Base-by-base conservation (phyloP, 2,329 filamentous ascomycete species). In the Fusarium irregulare region DNA sequence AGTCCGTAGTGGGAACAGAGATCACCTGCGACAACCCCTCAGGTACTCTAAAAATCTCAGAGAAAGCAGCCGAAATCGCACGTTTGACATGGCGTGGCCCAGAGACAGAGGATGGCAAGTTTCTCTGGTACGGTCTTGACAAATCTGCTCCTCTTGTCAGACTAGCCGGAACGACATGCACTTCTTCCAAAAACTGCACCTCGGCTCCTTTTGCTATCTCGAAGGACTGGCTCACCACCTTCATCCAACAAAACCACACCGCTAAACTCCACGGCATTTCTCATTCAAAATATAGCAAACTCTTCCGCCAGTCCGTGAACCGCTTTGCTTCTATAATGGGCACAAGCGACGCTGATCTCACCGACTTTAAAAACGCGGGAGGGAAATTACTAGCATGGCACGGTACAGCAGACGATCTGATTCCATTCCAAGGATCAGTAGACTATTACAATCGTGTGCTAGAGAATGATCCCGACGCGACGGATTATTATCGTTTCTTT, bases 361-460 rank as follows among this genome's bases (percentile, higher is more conserved):
- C 53, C 2, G 49, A 59, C 40, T 73, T 73, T 7, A 71, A 66
- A 11, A 48, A 48, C 0, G 50, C 56, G 2, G 64, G 70, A 6
- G 71, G 71, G 10, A 73, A 73, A 9, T 21, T 73, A 14, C 48
- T 73, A 4, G 25, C 60, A 0, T 73, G 70, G 64, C 71, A 73
- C n/a, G 71, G 71, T 2, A 66, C 69, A 10, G 59, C 62, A 2
- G 71, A 73, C 41, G n/a, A 68, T 0, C 30, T 69, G 0, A 66
- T 72, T 1, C 60, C 67, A 0, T 40, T 37, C 12, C 58, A 70
- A 12, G 64, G 67, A 18, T 71, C 70, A 0, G 32, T 62, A 2
- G 56, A 71, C 4, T 73, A 73, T 13, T 69, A 62, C 3, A 34
- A 71, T 0, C 60, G 59, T 3, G 59, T 73, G 3, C 41, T 70